Base-by-base conservation (phyloP, 1,284 basidiomycete genomes). In the Sparassis latifolia region DNA sequence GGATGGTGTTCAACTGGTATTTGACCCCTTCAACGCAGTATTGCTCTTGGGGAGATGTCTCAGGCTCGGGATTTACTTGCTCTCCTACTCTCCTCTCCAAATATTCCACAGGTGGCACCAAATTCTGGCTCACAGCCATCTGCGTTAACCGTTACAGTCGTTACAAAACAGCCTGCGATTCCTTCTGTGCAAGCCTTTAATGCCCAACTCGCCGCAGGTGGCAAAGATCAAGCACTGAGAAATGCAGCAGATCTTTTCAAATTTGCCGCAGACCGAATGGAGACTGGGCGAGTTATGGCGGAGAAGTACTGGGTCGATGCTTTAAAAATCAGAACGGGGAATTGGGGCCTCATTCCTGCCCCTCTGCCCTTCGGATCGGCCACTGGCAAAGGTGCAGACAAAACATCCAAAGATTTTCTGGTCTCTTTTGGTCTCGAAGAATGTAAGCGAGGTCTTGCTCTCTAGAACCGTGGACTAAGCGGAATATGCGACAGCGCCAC, bases 291-390 rank as follows among this genome's bases (percentile, higher is more conserved):
- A 35, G 56, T 77, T 10, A 71, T 75, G 39, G 78, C 79, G 33
- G 86, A 89, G 61, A 78, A 73, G 53, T 90, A 89, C 58, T 91
- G 88, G 88, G 70, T 80, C 5, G 80, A 90, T 62, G 89, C 88
- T 4, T 72, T 91, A 45, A 84, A 79, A 60, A 82, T 88, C 40
- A 73, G 88, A 54, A 69, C 78, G 56, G 78, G 74, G 3, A 90
- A 91, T 55, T 91, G 88, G 89, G 77, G 82, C 7, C 67, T 91
- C 31, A 75, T 84, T 42, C 85, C 88, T 33, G 85, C 88, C 2
- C 86, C 87, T 37, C 72, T 89, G 40, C 87, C 86, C 4, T 69
- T 72, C 44, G 86, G 85, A 38, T 76, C 82, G 30, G 70, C 80
- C 0, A 80, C 73, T 0, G 86, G 84, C 7, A 86, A 86, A 65